Evolutionary conservation across 345 rosid species (phyloP).

Genomic region (Turnera subulata): DNA sequence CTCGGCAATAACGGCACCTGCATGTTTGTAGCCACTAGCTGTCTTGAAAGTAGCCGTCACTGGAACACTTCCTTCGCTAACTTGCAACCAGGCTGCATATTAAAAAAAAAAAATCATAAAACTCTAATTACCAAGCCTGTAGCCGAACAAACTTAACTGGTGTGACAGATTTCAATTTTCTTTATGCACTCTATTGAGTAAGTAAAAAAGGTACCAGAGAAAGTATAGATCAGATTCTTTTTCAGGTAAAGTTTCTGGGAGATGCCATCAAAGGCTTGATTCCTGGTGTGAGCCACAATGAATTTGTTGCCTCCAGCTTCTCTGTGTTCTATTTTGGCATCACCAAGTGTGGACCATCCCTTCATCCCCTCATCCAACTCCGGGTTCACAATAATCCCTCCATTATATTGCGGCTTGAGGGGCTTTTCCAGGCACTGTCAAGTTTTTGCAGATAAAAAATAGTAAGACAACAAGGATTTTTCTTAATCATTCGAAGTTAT

Average conservation of each 20-base stretch:
- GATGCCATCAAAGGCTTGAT: constrained; percentile 31
- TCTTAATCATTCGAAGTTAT: background rate
- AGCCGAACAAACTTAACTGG: background rate
- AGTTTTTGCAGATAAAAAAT: constrained; percentile 19
- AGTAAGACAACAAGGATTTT: constrained; percentile 12
- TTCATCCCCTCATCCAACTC: constrained; percentile 36
- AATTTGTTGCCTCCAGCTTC: constrained; percentile 32
- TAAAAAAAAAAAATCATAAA: background rate
- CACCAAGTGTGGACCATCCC: constrained; percentile 41
- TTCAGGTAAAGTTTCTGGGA: constrained; percentile 41
- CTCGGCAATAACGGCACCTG: constrained; percentile 44
- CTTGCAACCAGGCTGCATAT: constrained; percentile 67
- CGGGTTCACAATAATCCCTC: constrained; percentile 49
- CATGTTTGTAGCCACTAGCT: constrained; percentile 33
- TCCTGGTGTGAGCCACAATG: constrained; percentile 27
- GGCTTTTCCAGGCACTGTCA: constrained; percentile 66
- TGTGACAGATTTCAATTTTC: too few relatives aligned
- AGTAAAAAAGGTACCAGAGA: constrained; percentile 47
- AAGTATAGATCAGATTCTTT: constrained; percentile 46
- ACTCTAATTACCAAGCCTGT: background rate
- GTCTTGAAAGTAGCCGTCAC: constrained; percentile 41
- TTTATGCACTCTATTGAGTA: background rate
- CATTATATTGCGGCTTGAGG: constrained; percentile 35
- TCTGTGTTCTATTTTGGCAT: constrained; percentile 26
- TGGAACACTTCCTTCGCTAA: constrained; percentile 33